Evolutionary conservation across 805 yeast genomes (phyloP), one percentile per base, ranked within the genome.

Genomic region (Yarrowia sp.): DNA sequence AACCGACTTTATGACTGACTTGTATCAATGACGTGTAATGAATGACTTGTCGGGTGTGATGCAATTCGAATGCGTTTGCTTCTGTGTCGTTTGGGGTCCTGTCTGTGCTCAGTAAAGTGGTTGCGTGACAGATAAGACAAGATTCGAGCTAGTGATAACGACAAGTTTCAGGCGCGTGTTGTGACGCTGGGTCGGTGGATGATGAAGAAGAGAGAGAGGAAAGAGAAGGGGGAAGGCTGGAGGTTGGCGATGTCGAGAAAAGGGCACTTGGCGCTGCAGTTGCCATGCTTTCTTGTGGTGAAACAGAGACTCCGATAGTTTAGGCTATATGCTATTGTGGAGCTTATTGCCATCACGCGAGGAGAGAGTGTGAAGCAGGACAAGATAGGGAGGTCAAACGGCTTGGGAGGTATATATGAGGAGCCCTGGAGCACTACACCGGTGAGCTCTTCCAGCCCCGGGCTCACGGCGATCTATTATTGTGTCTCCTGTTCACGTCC

Each of bases 251-350:
- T 53, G 58, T 36, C 12, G 58, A 53, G 35, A 38, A 12, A 16
- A 38, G 42, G 42, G 56, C 38, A 53, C 58, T 53, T 53, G 58
- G 58, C 58, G 16, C 58, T 53, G 58, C 58, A 53, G 58, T 12
- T 53, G 43, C 58, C 43, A 52, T 52, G 58, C 58, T 53, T 38
- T 53, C 41, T 35, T 53, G 56, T 53, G 58, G 35, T 38, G 43
- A 53, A 53, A 38, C 43, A 36, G 35, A 8, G n/a, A 7, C 40
- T 12, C 43, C 10, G 58, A 36, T 36, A 19, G 43, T 53, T 53
- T 53, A 53, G 58, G 42, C 58, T 53, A 32, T 50, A 35, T 8
- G 40, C 53, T 49, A 26, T 22, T 36, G 32, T 12, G 32, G 43
- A 53, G 58, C 58, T 53, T 53, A 53, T n/a, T 19, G 15, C 42